Conservation (phyloP, 768 basidiomycete genomes). For the Punctularia strigosozonata region DNA sequence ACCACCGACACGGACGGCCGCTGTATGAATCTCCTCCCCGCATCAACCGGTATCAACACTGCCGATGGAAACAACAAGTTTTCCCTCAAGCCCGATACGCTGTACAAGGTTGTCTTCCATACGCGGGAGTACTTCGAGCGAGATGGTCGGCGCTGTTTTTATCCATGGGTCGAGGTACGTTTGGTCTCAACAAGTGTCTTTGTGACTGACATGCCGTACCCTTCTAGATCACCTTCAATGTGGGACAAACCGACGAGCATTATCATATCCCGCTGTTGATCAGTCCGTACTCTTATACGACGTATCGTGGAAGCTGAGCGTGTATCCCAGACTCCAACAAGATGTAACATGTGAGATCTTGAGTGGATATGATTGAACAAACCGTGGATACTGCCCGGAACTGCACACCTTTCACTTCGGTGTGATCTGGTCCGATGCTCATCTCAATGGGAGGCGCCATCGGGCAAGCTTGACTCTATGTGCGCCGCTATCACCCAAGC, state of each 20-base stretch:
- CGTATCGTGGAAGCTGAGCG: slow-evolving; percentile 79
- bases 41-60: no score
- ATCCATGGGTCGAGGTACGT: slow-evolving; percentile 80
- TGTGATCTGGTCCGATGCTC: no score
- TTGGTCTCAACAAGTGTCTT: background rate
- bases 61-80: slow-evolving; percentile 31
- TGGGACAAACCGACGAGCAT: slow-evolving; percentile 65
- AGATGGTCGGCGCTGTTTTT: slow-evolving; percentile 59
- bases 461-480: no score
- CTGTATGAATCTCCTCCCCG: slow-evolving; percentile 65
- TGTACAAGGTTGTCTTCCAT: slow-evolving; percentile 81
- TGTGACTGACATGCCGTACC: slow-evolving; percentile 3
- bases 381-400: no score
- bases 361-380: no score
- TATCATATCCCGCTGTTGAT: slow-evolving; percentile 86
- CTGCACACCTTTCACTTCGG: no score
- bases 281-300: slow-evolving; percentile 86
- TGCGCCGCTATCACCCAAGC: no score
- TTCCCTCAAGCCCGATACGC: slow-evolving; percentile 37
- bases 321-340: no score
- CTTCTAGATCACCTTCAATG: slow-evolving; percentile 57
- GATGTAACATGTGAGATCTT: no score
- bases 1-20: slow-evolving; percentile 75
- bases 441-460: no score
- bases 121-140: slow-evolving; percentile 72